Conservation (phyloP, 139 green algal species). For the Ettlia oleoabundans region DNA sequence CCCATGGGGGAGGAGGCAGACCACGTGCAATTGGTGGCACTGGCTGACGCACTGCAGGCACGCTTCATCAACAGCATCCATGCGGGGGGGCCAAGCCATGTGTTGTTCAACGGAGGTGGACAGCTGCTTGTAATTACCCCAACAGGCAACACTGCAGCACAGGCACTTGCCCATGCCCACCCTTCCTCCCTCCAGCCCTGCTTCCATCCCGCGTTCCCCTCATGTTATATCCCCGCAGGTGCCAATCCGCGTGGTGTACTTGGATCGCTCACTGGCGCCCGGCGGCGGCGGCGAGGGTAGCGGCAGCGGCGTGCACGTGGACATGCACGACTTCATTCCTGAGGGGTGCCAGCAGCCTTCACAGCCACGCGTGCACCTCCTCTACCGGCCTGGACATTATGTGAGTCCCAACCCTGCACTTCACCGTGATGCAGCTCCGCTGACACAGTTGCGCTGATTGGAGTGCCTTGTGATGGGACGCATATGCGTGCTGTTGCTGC, state of each 20-base stretch:
- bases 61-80: background rate
- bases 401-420: background rate
- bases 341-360: slow-evolving; percentile 35
- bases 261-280: slow-evolving; percentile 54
- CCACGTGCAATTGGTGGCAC: slow-evolving; percentile 93
- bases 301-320: slow-evolving; percentile 32
- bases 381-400: slow-evolving; percentile 84
- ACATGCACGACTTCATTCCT: slow-evolving; percentile 74
- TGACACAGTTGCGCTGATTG: too few species aligned
- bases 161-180: background rate
- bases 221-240: too few species aligned
- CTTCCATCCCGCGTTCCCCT: background rate
- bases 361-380: slow-evolving; percentile 57
- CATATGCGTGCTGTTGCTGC: background rate
- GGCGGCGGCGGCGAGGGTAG: slow-evolving; percentile 29
- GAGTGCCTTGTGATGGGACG: background rate
- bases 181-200: background rate
- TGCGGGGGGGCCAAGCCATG: background rate
- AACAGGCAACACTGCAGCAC: too few species aligned
- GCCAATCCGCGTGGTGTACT: slow-evolving; percentile 83
- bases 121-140: too few species aligned
- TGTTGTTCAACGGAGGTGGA: too few species aligned
- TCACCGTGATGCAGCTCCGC: background rate
- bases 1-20: slow-evolving; percentile 95
- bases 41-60: slow-evolving; percentile 88